Base-by-base conservation (phyloP, 1,284 basidiomycete species). In the Anthracocystis panici-leucophaei region DNA sequence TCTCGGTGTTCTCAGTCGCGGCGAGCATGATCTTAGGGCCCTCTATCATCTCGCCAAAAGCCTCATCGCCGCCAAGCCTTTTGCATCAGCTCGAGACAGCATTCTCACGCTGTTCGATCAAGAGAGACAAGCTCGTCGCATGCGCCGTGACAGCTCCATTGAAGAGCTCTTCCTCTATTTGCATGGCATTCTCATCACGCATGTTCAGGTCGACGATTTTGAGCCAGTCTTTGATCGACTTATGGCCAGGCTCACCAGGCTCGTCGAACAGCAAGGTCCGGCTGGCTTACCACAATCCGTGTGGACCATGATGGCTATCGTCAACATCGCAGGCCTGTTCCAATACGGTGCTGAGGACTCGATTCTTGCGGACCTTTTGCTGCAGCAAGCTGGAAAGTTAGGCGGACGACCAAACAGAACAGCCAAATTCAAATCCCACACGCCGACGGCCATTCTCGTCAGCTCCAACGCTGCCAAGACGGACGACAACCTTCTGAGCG, bases 1-100 rank as follows among this genome's bases (percentile, higher is more conserved):
- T 84, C 87, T 99, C n/a, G 97, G 94, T 1, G 86, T 97, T 63
- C 88, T 99, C 52, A 92, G 91, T 79, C 91, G 92, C 64, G 49
- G 48, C 35, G 93, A 96, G 78, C 33, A 75, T 33, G 95, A 97
- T 75, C 86, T 95, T n/a, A 88, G 91, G 9, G 91, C 91, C 0
- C 88, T 97, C 11, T 96, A 99, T 84, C 96, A 97, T 85, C 96
- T 95, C 77, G 89, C 91, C n/a, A 97, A 97, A 87, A 96, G 91
- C 93, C 7, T 89, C 48, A 59, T 70, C 21, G 57, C 73, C 18
- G 64, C 64, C 0, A 94, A 96, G 80, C 92, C 94, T 0, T 97
- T 94, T 85, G 85, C 89, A 11, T 92, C 91, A 0, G 92, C 94
- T 5, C 91, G 93, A 25, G 95, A 98, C 86, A 92, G 93, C 0